Conservation (phyloP, 495 filamentous ascomycete species). For the Glutinoglossum americanum region DNA sequence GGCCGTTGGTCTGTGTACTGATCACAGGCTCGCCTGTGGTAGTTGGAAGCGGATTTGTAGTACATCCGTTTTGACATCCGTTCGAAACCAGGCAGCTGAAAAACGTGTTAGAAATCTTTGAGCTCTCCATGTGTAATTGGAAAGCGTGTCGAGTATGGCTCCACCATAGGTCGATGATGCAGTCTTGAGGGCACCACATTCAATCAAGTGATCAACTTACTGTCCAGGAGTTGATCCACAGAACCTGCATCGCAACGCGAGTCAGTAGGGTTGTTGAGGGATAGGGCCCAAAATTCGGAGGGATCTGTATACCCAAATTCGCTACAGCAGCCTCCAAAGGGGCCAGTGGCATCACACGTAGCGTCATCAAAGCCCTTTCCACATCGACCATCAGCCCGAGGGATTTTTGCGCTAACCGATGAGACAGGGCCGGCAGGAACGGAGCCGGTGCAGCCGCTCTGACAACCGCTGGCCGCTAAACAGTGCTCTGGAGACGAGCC, state of each 20-base stretch:
- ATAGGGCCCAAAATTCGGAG: background rate
- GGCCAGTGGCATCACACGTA: background rate
- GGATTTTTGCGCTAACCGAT: background rate
- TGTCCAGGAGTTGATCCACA: conserved; percentile 10
- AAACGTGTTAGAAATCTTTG: background rate
- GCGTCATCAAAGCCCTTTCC: background rate
- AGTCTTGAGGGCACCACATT: no score
- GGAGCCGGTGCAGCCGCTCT: background rate
- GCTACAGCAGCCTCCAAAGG: conserved; percentile 13
- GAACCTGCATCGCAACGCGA: conserved; percentile 5
- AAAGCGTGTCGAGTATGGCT: no score
- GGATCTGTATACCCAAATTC: conserved; percentile 10
- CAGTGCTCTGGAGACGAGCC: background rate
- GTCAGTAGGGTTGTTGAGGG: background rate
- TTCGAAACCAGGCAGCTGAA: conserved; percentile 9
- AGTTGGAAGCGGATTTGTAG: conserved; percentile 6
- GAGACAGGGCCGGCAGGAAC: background rate
- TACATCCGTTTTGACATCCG: conserved; percentile 19
- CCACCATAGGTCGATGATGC: no score
- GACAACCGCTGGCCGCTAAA: background rate
- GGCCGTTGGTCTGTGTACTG: conserved; percentile 10
- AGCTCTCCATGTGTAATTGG: no score
- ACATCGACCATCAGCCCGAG: background rate
- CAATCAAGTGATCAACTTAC: no score
- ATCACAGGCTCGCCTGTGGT: conserved; percentile 19